These are phyloP conservation scores for Pythium sukuiense DNA, from an alignment of 352 stramenopile species.

Conservation along the genomic window DNA sequence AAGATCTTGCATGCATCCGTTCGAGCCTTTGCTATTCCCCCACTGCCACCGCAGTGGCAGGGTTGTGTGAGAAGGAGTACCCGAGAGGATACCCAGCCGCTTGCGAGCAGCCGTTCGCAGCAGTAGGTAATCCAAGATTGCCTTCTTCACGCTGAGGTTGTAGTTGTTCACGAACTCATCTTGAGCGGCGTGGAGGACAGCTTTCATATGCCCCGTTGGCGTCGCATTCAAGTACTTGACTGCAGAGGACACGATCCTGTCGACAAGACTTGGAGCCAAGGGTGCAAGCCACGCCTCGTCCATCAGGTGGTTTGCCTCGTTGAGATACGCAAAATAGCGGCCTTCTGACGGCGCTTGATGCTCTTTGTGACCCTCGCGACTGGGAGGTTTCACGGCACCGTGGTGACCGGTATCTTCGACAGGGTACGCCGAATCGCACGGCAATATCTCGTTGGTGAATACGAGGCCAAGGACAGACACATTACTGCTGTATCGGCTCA, in stretches of 20 bases:
- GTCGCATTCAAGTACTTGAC: slow-evolving; percentile 49
- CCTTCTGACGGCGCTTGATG: slow-evolving; percentile 35
- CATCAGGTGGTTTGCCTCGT: slow-evolving; percentile 35
- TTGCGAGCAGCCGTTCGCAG: slow-evolving; percentile 39
- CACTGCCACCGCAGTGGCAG: slow-evolving; percentile 68
- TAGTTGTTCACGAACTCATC: slow-evolving; percentile 62
- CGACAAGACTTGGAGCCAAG: slow-evolving; percentile 34
- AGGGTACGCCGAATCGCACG: slow-evolving; percentile 15
- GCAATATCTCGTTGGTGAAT: slow-evolving; percentile 9
- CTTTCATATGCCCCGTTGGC: slow-evolving; percentile 39
- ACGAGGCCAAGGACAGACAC: not conserved
- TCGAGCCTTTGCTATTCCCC: slow-evolving; percentile 49
- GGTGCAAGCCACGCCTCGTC: slow-evolving; percentile 43
- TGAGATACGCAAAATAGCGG: slow-evolving; percentile 62
- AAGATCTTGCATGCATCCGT: slow-evolving; percentile 55
- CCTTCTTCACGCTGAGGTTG: slow-evolving; percentile 67
- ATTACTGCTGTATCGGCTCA: not conserved
- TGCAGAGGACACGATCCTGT: slow-evolving; percentile 45
- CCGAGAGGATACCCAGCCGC: slow-evolving; percentile 49
- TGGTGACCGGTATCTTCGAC: not conserved
- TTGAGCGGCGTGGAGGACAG: slow-evolving; percentile 39
- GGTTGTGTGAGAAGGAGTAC: slow-evolving; percentile 41
- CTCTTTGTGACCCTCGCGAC: not conserved
- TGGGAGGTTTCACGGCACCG: not conserved
- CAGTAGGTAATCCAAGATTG: slow-evolving; percentile 74